Base-by-base conservation (phyloP, 768 basidiomycete species). In the Terana coerulea region DNA sequence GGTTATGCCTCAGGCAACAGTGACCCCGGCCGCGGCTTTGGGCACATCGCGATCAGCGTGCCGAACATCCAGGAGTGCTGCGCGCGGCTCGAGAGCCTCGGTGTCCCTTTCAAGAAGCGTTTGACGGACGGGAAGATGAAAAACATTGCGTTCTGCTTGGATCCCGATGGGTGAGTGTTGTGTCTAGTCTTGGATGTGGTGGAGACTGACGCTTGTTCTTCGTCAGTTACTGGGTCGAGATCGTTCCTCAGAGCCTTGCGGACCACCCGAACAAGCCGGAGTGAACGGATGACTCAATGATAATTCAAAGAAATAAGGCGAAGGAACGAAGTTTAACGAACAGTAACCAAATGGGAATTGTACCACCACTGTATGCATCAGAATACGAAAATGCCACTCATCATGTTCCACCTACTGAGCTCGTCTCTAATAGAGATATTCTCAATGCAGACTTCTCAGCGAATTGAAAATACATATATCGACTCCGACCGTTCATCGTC, bases 1-100 rank as follows among this genome's bases (percentile, higher is more conserved):
- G 94, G 91, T 30, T 98, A 97, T 66, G 76, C 83, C 9, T 86
- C 68, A 61, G 95, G 95, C 1, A 99, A 99, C 70, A 65, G 79
- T 3, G 93, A 95, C 3, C 87, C 89, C 3, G 84, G 86, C 25
- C 75, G 75, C 49, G 81, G 84, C 5, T 95, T 93, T 62, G 92
- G 94, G 0, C 95, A 97, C 69, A 91, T 95, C 60, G 89, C 88
- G 52, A 81, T 97, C 64, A 75, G 84, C 4, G 90, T 93, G 29
- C 86, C 87, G 56, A 77, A 97, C 64, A 76, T 98, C 60, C 78
- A 92, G 58, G 78, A 75, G 55, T 88, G 94, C 5, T 95, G 91
- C 55, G 86, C 78, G 43, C 78, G 91, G 24, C 88, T 99, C 53
- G 91, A 94, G 58, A 70, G 71, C 48, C 76, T 91, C 9, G 84